Evolutionary conservation across 1,284 basidiomycete genomes (phyloP), one percentile per base, ranked within the genome.

Genomic region (Ganoderma sinense): DNA sequence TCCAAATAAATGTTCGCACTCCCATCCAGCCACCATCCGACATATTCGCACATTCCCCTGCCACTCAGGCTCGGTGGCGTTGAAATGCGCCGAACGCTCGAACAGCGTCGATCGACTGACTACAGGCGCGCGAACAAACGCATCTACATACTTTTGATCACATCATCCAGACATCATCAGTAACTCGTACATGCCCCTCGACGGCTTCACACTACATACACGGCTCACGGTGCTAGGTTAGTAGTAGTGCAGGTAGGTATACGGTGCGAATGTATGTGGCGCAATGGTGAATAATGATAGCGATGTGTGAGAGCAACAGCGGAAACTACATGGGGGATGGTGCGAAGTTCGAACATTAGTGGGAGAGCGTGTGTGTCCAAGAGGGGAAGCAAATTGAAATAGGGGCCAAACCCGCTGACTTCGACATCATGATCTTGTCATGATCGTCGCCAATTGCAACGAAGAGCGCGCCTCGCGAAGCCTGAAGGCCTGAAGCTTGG

Each of bases 111-210:
- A 45, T 60, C 20, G 7, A 5, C 16, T 20, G 5, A 23, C 45
- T 48, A 2, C 45, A 48, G 10, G n/a, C 45, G 45, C 45, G n/a
- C 8, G 45, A 23, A 13, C 45, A 13, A 48, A n/a, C n/a, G 33
- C 59, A 61, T 61, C 48, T 63, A 31, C 20, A 16, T 55, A 55
- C 14, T 33, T 64, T 40, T 56, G 64, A 40, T 55, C 48, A 65
- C 62, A 45, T 48, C 45, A 63, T 29, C 43, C 53, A 11, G 33
- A 65, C 62, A 45, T 48, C 45, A 63, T 29, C 43, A 59, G 16
- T 56, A 69, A 39, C 18, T 66, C 68, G 68, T 72, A 72, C 71
- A 72, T 64, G 62, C 63, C 70, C 70, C 63, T 29, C 45, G 67
- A 69, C 68, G 45, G 31, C 70, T 65, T 64, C 66, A 68, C 66